Percentiles rank a stretch among this genome's conserved stretches.
Conservation (phyloP, 2,329 filamentous ascomycete species). For the Pseudogymnoascus sp. region DNA sequence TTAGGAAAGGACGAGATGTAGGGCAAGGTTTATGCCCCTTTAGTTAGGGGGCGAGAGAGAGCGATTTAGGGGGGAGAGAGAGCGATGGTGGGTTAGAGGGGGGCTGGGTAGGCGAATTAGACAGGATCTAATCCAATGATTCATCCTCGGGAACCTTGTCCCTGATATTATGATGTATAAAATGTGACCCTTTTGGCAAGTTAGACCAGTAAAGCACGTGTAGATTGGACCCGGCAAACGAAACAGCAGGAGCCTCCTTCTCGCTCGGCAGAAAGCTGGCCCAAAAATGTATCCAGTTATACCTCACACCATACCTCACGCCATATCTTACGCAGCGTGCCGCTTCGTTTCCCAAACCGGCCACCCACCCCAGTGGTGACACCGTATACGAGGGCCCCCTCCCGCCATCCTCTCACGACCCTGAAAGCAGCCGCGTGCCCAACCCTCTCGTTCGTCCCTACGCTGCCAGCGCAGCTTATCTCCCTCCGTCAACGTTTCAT, state of each 20-base stretch:
- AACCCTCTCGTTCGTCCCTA: neutral
- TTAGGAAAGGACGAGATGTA: neutral
- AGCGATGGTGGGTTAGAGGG: neutral
- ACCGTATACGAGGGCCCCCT: neutral
- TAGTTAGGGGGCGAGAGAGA: neutral
- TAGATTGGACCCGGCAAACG: neutral
- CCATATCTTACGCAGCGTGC: neutral
- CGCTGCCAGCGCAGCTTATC: neutral
- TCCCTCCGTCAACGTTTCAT: neutral
- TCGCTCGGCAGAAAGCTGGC: neutral
- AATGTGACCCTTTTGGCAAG: neutral
- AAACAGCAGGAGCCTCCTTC: neutral
- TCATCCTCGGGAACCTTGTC: neutral
- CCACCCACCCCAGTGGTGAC: neutral
- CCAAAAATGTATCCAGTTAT: neutral
- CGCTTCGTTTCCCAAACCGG: neutral
- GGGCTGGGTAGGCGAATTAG: neutral
- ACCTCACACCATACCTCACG: neutral
- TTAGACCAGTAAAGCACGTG: neutral
- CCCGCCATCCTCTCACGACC: neutral
- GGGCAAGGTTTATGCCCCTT: neutral
- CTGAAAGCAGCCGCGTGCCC: neutral
- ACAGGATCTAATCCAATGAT: neutral
- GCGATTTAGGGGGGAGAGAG: neutral
- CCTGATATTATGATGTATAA: neutral